A percentile compares a stretch with the other conserved stretches of the same genome.
These are phyloP conservation scores for Rhizopus microsporus DNA, from an alignment of 371 early-diverging fungal species.

Conservation along the genomic window DNA sequence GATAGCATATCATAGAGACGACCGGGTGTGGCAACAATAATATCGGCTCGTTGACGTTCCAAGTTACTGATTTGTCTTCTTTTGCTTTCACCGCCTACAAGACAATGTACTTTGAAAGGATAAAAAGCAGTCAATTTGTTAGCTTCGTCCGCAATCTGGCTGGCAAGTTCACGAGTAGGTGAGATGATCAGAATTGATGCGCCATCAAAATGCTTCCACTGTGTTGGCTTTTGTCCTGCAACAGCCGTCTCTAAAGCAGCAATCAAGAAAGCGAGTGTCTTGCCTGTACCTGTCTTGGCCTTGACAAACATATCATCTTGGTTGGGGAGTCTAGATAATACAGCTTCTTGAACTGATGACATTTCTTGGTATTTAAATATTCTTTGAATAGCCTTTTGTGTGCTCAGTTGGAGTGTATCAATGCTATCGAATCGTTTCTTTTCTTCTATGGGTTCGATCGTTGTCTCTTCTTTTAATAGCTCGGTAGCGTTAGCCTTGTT, in stretches of 20 bases:
- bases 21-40: slow-evolving; percentile 97
- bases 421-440: slow-evolving; percentile 59
- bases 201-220: slow-evolving; percentile 49
- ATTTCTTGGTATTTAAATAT: slow-evolving; percentile 76
- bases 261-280: slow-evolving; percentile 92
- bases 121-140: slow-evolving; percentile 62
- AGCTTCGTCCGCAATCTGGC: slow-evolving; percentile 92
- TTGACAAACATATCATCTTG: slow-evolving; percentile 80
- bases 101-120: slow-evolving; percentile 71
- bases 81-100: slow-evolving; percentile 91
- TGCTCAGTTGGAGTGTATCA: slow-evolving; percentile 49
- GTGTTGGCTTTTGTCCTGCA: slow-evolving; percentile 32
- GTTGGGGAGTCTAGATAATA: slow-evolving; percentile 73
- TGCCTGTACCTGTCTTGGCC: slow-evolving; percentile 99
- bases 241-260: slow-evolving; percentile 81
- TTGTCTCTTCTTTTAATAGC: slow-evolving; percentile 6
- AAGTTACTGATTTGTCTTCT: slow-evolving; percentile 63
- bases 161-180: slow-evolving; percentile 97
- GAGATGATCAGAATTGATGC: slow-evolving; percentile 85
- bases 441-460: slow-evolving; percentile 10
- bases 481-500: slow-evolving; percentile 1
- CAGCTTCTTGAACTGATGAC: slow-evolving; percentile 84
- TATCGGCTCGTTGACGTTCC: slow-evolving; percentile 69
- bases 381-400: slow-evolving; percentile 62
- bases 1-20: slow-evolving; percentile 86